A percentile compares a stretch with the other conserved stretches of the same genome.
Evolutionary conservation across 148 eudicot genomes (phyloP).

Genomic region (Rhododendron henanense): DNA sequence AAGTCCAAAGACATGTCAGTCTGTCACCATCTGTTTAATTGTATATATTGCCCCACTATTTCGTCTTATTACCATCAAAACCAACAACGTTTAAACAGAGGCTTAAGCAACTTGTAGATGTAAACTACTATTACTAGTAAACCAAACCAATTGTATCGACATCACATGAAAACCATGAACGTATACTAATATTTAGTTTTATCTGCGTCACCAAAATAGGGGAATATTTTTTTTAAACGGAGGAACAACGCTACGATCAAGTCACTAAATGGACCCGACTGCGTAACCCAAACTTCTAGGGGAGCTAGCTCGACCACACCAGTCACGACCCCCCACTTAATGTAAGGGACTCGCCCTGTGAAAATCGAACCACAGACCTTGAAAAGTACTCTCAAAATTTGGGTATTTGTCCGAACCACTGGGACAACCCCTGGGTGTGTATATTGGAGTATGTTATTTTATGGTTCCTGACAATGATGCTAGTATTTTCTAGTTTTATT

Average conservation of each 20-base stretch:
- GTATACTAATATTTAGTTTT: background rate
- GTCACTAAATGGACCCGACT: too few relatives aligned
- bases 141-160: background rate
- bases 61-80: background rate
- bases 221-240: too few relatives aligned
- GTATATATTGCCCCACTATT: background rate
- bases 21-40: constrained; percentile 13
- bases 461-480: background rate
- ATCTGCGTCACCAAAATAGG: background rate
- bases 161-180: background rate
- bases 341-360: too few relatives aligned
- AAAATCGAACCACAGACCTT: too few relatives aligned
- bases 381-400: background rate
- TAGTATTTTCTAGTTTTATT: background rate
- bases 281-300: too few relatives aligned
- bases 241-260: too few relatives aligned
- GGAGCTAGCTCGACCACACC: too few relatives aligned
- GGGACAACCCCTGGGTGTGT: too few relatives aligned
- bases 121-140: too few relatives aligned
- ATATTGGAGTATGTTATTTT: background rate
- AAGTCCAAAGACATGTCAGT: constrained; percentile 19
- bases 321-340: too few relatives aligned
- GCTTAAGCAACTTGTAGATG: background rate
- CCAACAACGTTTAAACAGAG: background rate
- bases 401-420: too few relatives aligned